Conservation (phyloP, 352 stramenopile species). For the Thalassiosira exigua region DNA sequence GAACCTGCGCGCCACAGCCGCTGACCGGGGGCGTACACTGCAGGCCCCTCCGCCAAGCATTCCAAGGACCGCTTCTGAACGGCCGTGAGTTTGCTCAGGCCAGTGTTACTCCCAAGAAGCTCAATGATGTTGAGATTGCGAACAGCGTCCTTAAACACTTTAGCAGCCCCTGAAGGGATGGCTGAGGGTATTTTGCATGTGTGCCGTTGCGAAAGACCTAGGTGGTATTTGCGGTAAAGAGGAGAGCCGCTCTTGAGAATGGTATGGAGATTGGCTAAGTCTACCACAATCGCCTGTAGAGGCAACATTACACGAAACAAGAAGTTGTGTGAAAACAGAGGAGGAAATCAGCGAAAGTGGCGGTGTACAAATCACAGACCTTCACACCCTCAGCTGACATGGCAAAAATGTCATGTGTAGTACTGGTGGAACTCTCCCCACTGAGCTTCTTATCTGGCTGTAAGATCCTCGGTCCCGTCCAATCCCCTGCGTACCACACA, state of each 20-base stretch:
- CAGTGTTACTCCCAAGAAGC: slow-evolving; percentile 78
- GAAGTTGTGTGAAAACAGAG: background rate
- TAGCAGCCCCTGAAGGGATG: slow-evolving; percentile 26
- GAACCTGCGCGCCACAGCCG: slow-evolving; percentile 73
- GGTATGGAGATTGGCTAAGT: slow-evolving; percentile 72
- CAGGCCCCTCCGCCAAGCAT: slow-evolving; percentile 74
- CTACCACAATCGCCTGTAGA: slow-evolving; percentile 73
- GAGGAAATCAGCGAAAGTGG: background rate
- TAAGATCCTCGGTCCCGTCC: slow-evolving; percentile 79
- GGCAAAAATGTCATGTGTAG: slow-evolving; percentile 77
- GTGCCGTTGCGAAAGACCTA: slow-evolving; percentile 41
- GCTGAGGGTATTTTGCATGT: slow-evolving; percentile 38
- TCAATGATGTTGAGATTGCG: slow-evolving; percentile 76
- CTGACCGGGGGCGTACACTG: slow-evolving; percentile 71
- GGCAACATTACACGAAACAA: background rate
- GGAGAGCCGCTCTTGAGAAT: slow-evolving; percentile 79
- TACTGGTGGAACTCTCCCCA: slow-evolving; percentile 68
- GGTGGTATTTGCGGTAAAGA: slow-evolving; percentile 75
- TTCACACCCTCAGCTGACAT: slow-evolving; percentile 80
- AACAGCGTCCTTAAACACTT: slow-evolving; percentile 51
- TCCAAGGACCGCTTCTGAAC: slow-evolving; percentile 83
- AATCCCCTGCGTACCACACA: slow-evolving; percentile 83
- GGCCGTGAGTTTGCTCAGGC: slow-evolving; percentile 74
- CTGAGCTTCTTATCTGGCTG: slow-evolving; percentile 78
- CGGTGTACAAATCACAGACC: slow-evolving; percentile 27